phyloP scores from a whole-genome alignment of 2,329 filamentous ascomycete species.

The Fusarium miscanthi region DNA sequence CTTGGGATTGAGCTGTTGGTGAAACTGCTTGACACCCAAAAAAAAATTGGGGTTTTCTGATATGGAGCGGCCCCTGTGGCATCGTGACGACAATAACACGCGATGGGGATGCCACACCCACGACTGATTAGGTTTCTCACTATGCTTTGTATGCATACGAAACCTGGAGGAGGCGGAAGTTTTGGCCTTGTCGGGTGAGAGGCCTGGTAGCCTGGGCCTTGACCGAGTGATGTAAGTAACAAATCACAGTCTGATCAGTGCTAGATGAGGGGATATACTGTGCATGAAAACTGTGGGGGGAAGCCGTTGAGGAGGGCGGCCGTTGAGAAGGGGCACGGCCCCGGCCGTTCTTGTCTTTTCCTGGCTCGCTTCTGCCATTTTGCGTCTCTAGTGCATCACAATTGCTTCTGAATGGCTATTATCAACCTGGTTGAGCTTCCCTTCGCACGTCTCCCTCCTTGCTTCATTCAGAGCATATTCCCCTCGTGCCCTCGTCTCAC shows the following conservation, averaged over 20 bases:
- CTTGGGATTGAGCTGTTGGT: conserved; percentile 12
- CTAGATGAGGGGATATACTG: conserved; percentile 12
- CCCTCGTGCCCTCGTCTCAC: conserved; percentile 41
- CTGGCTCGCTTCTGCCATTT: conserved; percentile 36
- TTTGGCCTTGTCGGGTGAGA: conserved; percentile 5
- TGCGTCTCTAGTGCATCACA: conserved; percentile 32
- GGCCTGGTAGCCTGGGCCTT: conserved; percentile 21
- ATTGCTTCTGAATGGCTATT: conserved; percentile 23
- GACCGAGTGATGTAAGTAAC: conserved; percentile 26
- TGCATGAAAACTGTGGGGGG: conserved; percentile 36
- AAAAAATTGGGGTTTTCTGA: conserved; percentile 20
- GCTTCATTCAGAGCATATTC: conserved; percentile 31
- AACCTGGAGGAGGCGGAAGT: conserved; percentile 41
- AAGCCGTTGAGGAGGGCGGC: conserved; percentile 45
- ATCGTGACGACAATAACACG: conserved; percentile 46
- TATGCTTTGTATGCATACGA: conserved; percentile 43
- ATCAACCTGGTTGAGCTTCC: conserved; percentile 16
- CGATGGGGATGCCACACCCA: conserved; percentile 41
- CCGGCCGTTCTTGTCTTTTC: conserved; percentile 43
- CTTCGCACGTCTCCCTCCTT: conserved; percentile 35
- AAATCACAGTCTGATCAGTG: conserved; percentile 31
- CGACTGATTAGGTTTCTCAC: conserved; percentile 45
- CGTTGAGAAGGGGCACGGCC: conserved; percentile 46
- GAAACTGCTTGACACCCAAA: conserved; percentile 5
- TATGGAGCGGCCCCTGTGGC: conserved; percentile 28